Base-by-base conservation (phyloP, 768 basidiomycete species). In the Rhizopogon roseolus region DNA sequence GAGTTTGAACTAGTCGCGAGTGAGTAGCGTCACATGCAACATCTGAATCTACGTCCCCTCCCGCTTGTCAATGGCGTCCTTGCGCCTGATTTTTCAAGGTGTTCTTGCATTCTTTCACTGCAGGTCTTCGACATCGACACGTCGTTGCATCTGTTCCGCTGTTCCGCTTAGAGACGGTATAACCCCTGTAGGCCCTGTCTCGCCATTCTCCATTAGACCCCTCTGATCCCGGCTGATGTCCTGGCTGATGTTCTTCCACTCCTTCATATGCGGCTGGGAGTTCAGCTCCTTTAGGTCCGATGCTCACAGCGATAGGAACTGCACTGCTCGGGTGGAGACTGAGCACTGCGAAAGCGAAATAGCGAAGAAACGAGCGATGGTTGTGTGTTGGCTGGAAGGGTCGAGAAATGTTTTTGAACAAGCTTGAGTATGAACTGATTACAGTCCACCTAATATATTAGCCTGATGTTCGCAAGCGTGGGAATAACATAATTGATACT, bases 141-240 rank as follows among this genome's bases (percentile, higher is more conserved):
- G 52, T 9, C 44, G 43, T 38, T 54, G 50, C n/a, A 57, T 7
- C 4, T 38, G 27, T 9, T 51, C 32, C 32, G 9, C 52, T 17
- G 17, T 49, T 38, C 1, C 39, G 42, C 16, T 28, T 41, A 27
- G 40, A n/a, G n/a, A 39, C 49, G 17, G 22, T 22, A 22, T 22
- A 22, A 22, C 3, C 22, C 22, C 22, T 3, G 22, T 22, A 22
- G 22, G 22, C 22, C 25, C 36, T n/a, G n/a, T 13, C 4, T 32
- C 10, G n/a, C 49, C 22, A 27, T 41, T 50, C 0, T 56, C 50
- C 58, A 62, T 49, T 2, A 56, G 46, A 14, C n/a, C 44, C 55
- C 50, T 59, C 67, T 65, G 61, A n/a, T 53, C 53, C n/a, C 3
- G 9, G 10, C 22, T 22, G 22, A 22, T 22, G 22, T 53, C 53